These are phyloP conservation scores for Mucor racemosus DNA, from an alignment of 371 early-diverging fungal genomes.

Conservation along the genomic window DNA sequence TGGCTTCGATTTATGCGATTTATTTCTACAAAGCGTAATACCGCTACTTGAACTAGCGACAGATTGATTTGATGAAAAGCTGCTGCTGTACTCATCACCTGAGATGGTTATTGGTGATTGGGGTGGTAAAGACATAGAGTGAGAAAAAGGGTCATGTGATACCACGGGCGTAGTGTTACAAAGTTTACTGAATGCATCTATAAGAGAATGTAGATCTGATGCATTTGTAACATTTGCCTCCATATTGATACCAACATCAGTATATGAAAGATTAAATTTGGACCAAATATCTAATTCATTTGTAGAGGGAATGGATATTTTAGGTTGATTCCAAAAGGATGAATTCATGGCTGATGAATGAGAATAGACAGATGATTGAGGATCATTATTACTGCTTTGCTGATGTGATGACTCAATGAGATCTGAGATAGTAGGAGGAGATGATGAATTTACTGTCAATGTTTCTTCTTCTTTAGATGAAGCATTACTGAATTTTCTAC, in stretches of 20 bases:
- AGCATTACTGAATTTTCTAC: background rate
- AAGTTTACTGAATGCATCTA: conserved; percentile 38
- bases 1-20: conserved; percentile 38
- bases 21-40: conserved; percentile 43
- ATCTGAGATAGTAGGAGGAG: background rate
- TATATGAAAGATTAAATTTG: conserved; percentile 36
- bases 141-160: conserved; percentile 18
- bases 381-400: background rate
- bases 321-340: conserved; percentile 16
- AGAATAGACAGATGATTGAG: conserved; percentile 11
- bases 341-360: conserved; percentile 12
- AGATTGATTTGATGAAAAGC: conserved; percentile 15
- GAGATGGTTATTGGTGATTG: conserved; percentile 20
- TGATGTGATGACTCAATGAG: background rate
- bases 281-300: conserved; percentile 25
- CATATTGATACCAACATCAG: conserved; percentile 38
- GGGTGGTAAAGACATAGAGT: conserved; percentile 12
- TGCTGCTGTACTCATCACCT: conserved; percentile 14
- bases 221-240: conserved; percentile 41
- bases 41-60: conserved; percentile 17
- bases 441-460: background rate
- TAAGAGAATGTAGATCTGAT: conserved; percentile 36
- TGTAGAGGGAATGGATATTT: conserved; percentile 4
- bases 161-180: conserved; percentile 22
- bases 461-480: background rate